Base-by-base conservation (phyloP, 1,284 basidiomycete genomes). In the Termitomyces sp. region DNA sequence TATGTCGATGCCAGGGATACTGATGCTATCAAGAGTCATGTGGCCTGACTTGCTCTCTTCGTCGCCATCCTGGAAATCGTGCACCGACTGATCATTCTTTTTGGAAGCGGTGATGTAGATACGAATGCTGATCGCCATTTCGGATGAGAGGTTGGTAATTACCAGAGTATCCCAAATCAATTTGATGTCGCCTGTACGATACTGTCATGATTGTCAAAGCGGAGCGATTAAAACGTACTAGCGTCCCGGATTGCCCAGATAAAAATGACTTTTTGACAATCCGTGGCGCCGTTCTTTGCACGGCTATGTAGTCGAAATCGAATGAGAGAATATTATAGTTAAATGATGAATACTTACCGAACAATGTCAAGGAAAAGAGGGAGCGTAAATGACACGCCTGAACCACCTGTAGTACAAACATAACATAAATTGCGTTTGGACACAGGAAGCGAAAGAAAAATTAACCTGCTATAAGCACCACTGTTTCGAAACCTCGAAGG, bases 401-500 rank as follows among this genome's bases (percentile, higher is more conserved):
- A 53, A 3, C 57, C 57, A 35, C 55, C 57, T 59, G 41, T 6
- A 31, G 19, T 6, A 10, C 26, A 11, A 5, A 11, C 6, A 14
- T 35, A 5, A 11, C 6, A 14, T 35, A 38, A 33, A 35, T 34
- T 37, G 10, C 5, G 6, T 21, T 19, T 7, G n/a, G 2, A 44
- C 18, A 19, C 14, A 14, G 1, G 13, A 24, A 8, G 16, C 28
- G n/a, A n/a, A 5, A 40, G 8, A 3, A 6, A 31, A 10, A 60
- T 68, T n/a, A 54, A 77, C 79, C 78, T 35, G 79, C 76, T 46
- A 83, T 66, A 49, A 83, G 64, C 16, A 82, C 65, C 2, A 72
- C 71, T 1, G 72, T 74, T 33, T 71, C 66, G 56, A 72, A 81
- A 10, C 68, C 66, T 30, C 68, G 58, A 18, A 80, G 61, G 40